Evolutionary conservation across 495 filamentous ascomycete genomes (phyloP), one percentile per base, ranked within the genome.

Genomic region (Annulohypoxylon moriforme): DNA sequence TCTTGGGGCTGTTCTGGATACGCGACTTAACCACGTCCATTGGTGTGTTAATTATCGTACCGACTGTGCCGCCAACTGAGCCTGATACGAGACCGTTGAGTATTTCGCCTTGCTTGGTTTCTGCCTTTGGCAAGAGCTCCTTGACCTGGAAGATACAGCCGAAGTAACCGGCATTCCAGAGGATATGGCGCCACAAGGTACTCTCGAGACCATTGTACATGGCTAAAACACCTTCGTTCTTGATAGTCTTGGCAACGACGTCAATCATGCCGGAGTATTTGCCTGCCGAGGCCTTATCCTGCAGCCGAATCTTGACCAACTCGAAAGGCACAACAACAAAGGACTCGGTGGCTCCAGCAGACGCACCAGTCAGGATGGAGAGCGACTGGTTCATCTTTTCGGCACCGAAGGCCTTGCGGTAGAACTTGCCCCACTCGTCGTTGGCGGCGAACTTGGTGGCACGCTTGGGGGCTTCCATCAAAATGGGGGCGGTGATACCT

Each of bases 401-500:
- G 31, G 89, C 85, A 60, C 92, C 93, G 80, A 99, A 98, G 40
- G 89, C 76, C 60, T 89, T 89, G 62, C 92, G 92, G 85, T 96
- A 99, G 81, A 97, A 88, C 79, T 90, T 88, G 69, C 96, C 96
- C 96, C 96, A 99, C 79, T 94, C 91, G 79, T 99, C 96, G 81
- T 99, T 99, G 78, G 96, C 96, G 56, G 96, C 95, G 83, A 99
- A 98, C 81, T 99, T 99, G 82, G 92, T 97, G 8, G 96, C 96
- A 79, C 96, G 90, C 88, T 99, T 99, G 62, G 96, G 96, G 16
- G 96, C 96, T 83, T 99, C 96, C 96, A 99, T 98, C 69, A 98
- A 84, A 72, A 99, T 98, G 20, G 96, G 96, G 13, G 96, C 95
- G 29, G 88, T 90, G 79, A 99, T 99, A 78, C 96, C 96, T 75